These are phyloP conservation scores for Sorghum bicolor DNA, from an alignment of 176 grass and related monocot species.

Conservation along the genomic window Sorghum_bicolor_NCBIv3 NC_012870.2:63550501-63551000, in stretches of 20 bases:
- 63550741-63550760: constrained; percentile 41
- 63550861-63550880: constrained; percentile 53
- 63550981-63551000: background rate
- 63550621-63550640: no score
- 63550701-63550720: constrained; percentile 42
- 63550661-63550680: constrained; percentile 50
- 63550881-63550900: constrained; percentile 47
- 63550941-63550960: background rate
- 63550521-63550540: no score
- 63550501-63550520: constrained; percentile 47
- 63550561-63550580: no score
- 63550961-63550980: background rate
- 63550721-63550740: constrained; percentile 41
- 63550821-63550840: constrained; percentile 26
- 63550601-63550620: no score
- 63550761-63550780: constrained; percentile 51
- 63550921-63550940: background rate
- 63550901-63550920: constrained; percentile 47
- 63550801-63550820: constrained; percentile 45
- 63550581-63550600: background rate
- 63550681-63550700: constrained; percentile 55
- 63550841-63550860: constrained; percentile 65
- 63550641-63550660: constrained; percentile 44
- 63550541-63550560: no score
- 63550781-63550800: constrained; percentile 58